Conservation (phyloP, 192 early-diverging fungal species). For the Lunasporangiospora selenospora region DNA sequence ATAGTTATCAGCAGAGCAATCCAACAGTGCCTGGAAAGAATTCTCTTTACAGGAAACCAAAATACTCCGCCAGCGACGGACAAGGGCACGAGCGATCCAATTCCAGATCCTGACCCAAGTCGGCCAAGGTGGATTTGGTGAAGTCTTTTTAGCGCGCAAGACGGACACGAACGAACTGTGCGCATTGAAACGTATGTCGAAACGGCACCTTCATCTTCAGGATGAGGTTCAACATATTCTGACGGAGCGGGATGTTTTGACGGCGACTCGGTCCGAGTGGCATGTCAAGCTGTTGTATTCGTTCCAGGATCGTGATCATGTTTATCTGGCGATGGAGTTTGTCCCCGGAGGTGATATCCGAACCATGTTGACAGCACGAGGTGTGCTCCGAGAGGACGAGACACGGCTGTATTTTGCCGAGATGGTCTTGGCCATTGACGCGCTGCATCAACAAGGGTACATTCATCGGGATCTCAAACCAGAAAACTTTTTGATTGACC, state of each 20-base stretch:
- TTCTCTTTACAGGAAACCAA: constrained; percentile 66
- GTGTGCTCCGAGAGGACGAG: constrained; percentile 69
- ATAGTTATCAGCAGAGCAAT: constrained; percentile 56
- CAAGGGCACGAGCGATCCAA: constrained; percentile 66
- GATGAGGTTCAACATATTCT: constrained; percentile 79
- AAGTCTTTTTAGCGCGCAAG: constrained; percentile 80
- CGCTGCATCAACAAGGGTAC: constrained; percentile 84
- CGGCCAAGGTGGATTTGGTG: constrained; percentile 83
- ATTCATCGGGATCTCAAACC: constrained; percentile 91
- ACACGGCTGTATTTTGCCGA: constrained; percentile 86
- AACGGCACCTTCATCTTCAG: constrained; percentile 71
- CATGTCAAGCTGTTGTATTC: constrained; percentile 75
- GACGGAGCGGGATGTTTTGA: constrained; percentile 77
- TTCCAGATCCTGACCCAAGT: constrained; percentile 78
- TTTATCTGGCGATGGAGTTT: constrained; percentile 83
- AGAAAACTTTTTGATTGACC: constrained; percentile 78
- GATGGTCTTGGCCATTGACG: constrained; percentile 79
- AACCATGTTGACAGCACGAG: constrained; percentile 73
- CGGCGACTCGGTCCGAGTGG: constrained; percentile 68
- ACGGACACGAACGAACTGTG: constrained; percentile 79
- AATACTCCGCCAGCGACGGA: constrained; percentile 70
- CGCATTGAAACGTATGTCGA: constrained; percentile 83
- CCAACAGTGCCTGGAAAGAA: constrained; percentile 60
- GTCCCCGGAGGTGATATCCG: constrained; percentile 73
- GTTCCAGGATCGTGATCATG: constrained; percentile 76